Evolutionary conservation across 2,329 filamentous ascomycete species (phyloP), one percentile per base, ranked within the genome.

Genomic region (Zymoseptoria passerinii): DNA sequence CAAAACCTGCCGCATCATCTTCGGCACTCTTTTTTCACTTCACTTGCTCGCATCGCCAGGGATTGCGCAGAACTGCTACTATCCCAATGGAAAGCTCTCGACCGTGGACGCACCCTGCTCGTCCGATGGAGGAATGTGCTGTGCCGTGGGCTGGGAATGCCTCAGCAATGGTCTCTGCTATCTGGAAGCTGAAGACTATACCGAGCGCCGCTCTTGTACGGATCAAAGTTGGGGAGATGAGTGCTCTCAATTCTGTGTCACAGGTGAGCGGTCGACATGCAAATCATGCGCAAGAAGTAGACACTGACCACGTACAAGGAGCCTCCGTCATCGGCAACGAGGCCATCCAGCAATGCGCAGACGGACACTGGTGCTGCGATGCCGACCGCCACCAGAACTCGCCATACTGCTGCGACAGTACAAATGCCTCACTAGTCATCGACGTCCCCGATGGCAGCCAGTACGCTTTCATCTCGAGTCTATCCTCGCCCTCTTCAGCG

Each of bases 81-180:
- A 72, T 48, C 72, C 71, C 5, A 68, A 72, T 57, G 72, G 72
- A 60, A 57, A 63, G 55, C 50, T 70, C 13, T 54, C 66, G 5
- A 62, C 59, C 8, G 61, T 59, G 28, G 66, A 66, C 51, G 62
- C 60, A 4, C 62, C 70, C 5, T 72, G 69, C 57, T 65, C 59
- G 7, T 53, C 51, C 19, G 58, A 65, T 8, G 68, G 63, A n/a
- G 56, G 49, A 28, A 57, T 61, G n/a, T 74, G 72, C 62, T 74
- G 72, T 57, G 71, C 72, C 1, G 54, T 65, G 19, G 65, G 67
- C 54, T 74, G 72, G 72, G 53, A 58, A 8, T 74, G 72, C 55
- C 55, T 69, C 8, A 60, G 58, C 52, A 72, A 72, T 53, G 70
- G 70, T 1, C 60, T 73, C 51, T 74, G 72, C 61, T 69, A 68